Percentiles rank a stretch among this genome's conserved stretches.
These are phyloP conservation scores for Exsudoporus frostii DNA, from an alignment of 768 basidiomycete species.

Conservation along the genomic window DNA sequence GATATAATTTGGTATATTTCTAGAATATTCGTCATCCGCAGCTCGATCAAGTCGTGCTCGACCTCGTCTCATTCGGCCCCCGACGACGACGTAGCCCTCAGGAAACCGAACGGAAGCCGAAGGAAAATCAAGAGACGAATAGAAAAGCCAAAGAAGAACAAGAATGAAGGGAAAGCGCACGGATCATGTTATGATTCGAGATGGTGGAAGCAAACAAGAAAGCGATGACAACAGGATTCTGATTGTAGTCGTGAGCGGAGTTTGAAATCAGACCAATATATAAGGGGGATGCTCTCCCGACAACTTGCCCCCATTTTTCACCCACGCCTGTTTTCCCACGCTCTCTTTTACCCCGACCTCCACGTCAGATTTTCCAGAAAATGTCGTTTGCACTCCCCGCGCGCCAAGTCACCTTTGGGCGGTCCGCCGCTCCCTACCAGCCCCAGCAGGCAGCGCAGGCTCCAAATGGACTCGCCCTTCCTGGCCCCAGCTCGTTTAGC, in stretches of 20 bases:
- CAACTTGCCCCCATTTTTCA: conserved; percentile 18
- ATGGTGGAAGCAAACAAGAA: conserved; percentile 29
- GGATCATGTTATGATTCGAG: conserved; percentile 6
- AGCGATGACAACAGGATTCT: conserved; percentile 5
- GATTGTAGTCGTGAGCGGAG: conserved; percentile 29
- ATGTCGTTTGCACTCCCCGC: conserved; percentile 71
- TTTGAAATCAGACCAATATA: conserved; percentile 28
- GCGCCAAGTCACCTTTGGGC: conserved; percentile 75
- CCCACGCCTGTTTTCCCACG: conserved; percentile 30
- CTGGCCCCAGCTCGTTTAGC: conserved; percentile 45
- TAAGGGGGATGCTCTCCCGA: conserved; percentile 20
- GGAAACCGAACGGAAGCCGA: not conserved
- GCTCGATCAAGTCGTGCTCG: not conserved
- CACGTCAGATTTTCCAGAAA: conserved; percentile 10
- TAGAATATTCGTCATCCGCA: conserved; percentile 26
- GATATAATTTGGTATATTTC: conserved; percentile 21
- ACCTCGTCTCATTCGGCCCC: not conserved
- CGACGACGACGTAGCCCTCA: not conserved
- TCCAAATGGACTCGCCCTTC: conserved; percentile 57
- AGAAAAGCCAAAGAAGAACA: not conserved
- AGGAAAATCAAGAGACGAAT: not conserved
- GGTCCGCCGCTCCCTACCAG: conserved; percentile 49
- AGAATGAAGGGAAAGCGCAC: not conserved
- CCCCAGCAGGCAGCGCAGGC: conserved; percentile 40
- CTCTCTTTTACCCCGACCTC: conserved; percentile 20